Conservation (phyloP, 164 flowering plant genomes). For the Aristolochia fimbriata region DNA sequence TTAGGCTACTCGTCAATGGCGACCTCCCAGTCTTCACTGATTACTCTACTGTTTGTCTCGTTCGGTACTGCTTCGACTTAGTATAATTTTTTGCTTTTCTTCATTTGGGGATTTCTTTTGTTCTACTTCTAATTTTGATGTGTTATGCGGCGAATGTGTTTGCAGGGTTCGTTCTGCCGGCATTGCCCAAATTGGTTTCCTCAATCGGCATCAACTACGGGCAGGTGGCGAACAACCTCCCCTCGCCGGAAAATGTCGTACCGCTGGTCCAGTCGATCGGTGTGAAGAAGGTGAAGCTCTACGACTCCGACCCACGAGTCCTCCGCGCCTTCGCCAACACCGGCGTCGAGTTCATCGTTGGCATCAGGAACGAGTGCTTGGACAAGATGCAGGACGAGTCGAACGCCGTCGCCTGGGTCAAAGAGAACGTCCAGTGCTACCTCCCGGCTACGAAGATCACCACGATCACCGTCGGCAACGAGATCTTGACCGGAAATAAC, state of each 20-base stretch:
- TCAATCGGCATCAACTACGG: constrained; percentile 30
- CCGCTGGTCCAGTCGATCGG: constrained; percentile 19
- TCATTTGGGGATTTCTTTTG: not conserved
- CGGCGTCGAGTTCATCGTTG: constrained; percentile 31
- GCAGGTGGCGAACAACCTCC: constrained; percentile 29
- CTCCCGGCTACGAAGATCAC: constrained; percentile 42
- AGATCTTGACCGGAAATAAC: constrained; percentile 34
- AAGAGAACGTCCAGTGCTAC: constrained; percentile 26
- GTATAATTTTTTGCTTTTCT: not conserved
- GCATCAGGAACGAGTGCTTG: constrained; percentile 32
- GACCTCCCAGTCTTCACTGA: not conserved
- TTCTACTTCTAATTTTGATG: not conserved
- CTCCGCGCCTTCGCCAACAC: constrained; percentile 37
- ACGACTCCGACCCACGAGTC: constrained; percentile 25
- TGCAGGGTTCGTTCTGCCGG: constrained; percentile 11
- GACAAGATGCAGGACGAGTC: constrained; percentile 21
- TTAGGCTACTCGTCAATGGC: not conserved
- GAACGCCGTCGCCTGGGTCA: constrained; percentile 33
- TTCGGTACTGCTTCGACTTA: not conserved
- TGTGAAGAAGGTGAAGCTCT: constrained; percentile 28
- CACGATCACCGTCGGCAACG: constrained; percentile 40
- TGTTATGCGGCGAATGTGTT: constrained; percentile 1
- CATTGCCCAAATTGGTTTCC: not conserved
- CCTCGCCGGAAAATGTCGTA: constrained; percentile 17
- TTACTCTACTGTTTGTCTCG: not conserved